Percentiles rank a stretch among this genome's conserved stretches.
Evolutionary conservation across 139 green algal species (phyloP).

Genomic region (Chlorella sp.): DNA sequence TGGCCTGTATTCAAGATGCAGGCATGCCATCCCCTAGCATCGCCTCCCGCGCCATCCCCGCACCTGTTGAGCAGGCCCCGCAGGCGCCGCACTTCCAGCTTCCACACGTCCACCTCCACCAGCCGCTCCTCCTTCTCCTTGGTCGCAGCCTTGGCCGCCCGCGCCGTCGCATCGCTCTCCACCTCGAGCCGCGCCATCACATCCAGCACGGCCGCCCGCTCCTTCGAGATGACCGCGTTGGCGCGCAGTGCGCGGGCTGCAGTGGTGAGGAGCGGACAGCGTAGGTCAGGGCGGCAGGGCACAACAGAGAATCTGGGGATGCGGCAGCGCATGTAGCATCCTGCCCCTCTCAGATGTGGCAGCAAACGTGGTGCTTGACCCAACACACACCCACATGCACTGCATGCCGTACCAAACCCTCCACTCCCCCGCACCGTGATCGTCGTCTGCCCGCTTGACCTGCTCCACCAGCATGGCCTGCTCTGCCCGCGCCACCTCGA

Average conservation of each 20-base stretch:
- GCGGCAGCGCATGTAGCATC: neutral
- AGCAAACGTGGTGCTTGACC: neutral
- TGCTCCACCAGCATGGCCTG: constrained; percentile 72
- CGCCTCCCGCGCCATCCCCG: neutral
- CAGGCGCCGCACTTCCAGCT: constrained; percentile 77
- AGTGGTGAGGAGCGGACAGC: neutral
- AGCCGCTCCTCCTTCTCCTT: constrained; percentile 77
- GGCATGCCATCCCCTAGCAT: neutral
- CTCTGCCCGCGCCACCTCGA: constrained; percentile 64
- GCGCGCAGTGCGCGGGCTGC: constrained; percentile 16
- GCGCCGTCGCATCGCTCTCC: constrained; percentile 62
- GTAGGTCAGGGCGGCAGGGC: neutral
- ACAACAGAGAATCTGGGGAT: neutral
- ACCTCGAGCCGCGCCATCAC: constrained; percentile 68
- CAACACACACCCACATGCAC: neutral
- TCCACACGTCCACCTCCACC: constrained; percentile 82
- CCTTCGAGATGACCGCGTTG: neutral
- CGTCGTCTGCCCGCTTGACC: constrained; percentile 70
- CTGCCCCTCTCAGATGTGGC: neutral
- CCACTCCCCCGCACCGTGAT: constrained; percentile 49
- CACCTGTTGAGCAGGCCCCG: constrained; percentile 54
- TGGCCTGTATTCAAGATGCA: neutral
- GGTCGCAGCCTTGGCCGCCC: constrained; percentile 23
- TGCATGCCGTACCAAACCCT: neutral
- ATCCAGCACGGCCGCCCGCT: constrained; percentile 43